phyloP scores from a whole-genome alignment of 2,329 filamentous ascomycete species.

The Sporothrix pseudoabietina region DNA sequence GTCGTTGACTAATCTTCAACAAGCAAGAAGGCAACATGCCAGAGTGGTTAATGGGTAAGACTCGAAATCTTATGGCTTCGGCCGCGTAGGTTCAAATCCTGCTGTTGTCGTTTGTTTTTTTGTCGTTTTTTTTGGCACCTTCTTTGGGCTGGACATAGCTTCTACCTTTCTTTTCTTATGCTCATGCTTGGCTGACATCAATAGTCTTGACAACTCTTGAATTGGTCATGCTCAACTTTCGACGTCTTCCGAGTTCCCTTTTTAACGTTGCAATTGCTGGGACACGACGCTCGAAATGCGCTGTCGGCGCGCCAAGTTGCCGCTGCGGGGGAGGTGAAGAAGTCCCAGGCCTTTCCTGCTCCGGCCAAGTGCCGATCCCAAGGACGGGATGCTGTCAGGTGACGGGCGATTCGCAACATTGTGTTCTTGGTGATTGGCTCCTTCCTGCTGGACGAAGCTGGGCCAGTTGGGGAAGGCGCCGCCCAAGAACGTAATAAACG shows the following conservation, averaged over 20 bases:
- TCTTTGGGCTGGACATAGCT: not conserved
- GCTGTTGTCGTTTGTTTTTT: constrained; percentile 19
- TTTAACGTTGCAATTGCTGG: not conserved
- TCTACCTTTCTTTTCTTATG: not conserved
- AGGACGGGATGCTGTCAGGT: constrained; percentile 23
- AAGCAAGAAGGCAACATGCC: constrained; percentile 11
- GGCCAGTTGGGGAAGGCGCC: not conserved
- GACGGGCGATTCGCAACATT: constrained; percentile 25
- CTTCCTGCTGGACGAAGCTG: not conserved
- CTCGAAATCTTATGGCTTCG: constrained; percentile 25
- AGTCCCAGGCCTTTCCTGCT: constrained; percentile 18
- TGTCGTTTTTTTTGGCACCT: not conserved
- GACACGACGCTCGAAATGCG: not conserved
- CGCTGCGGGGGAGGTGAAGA: constrained; percentile 7
- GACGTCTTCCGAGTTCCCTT: not conserved
- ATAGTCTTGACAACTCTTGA: not conserved
- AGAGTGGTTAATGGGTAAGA: constrained; percentile 25
- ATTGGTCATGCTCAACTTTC: not conserved
- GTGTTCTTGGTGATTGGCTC: constrained; percentile 22
- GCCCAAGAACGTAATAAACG: not conserved
- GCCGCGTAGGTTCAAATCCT: constrained; percentile 24
- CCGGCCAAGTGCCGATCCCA: constrained; percentile 27
- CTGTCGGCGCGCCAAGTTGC: not conserved
- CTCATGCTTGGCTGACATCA: not conserved
- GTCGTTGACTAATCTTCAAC: not conserved